Base-by-base conservation (phyloP, 2,329 filamentous ascomycete species). In the Xylaria sp. region DNA sequence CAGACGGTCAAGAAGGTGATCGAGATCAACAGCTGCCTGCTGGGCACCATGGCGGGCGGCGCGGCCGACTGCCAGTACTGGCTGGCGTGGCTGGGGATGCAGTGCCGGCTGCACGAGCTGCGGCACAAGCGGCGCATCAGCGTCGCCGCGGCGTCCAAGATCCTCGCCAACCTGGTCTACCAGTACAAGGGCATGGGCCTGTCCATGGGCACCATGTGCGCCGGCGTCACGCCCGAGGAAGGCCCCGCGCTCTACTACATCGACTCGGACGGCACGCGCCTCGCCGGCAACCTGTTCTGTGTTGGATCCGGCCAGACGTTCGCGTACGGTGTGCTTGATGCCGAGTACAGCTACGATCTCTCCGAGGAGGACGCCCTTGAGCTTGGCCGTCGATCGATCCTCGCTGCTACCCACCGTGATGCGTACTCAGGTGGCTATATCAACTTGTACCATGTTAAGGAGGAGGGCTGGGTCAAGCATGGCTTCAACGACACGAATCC, bases 1-100 rank as follows among this genome's bases (percentile, higher is more conserved):
- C 96, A 99, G 87, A 99, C 96, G 62, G 96, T 99, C 79, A 99
- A 99, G 90, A 99, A 99, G 88, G 96, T 99, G 75, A 98, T 99
- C 79, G 94, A 97, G 87, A 97, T 97, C 86, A 97, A 97, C 86
- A 93, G 87, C 82, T 92, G 91, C 82, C 87, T 99, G 82, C 84
- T 99, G 78, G 96, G 96, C 73, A 99, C 96, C 75, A 97, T 99
- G 95, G 96, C 96, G 71, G 96, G 96, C 82, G 96, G 96, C 83
- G 96, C 96, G 79, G 96, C 96, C 82, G 96, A 99, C 84, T 99
- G 96, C 83, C 96, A 98, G 89, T 98, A 98, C 88, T 99, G 96
- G 96, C 92, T 99, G 73, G 94, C 94, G 78, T 99, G 97, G 86
- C 89, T 99, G 73, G 96, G 95, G 78, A 97, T 98, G 92, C 94